Evolutionary conservation across 148 eudicot species (phyloP).

Genomic region (Fagopyrum homotropicum): DNA sequence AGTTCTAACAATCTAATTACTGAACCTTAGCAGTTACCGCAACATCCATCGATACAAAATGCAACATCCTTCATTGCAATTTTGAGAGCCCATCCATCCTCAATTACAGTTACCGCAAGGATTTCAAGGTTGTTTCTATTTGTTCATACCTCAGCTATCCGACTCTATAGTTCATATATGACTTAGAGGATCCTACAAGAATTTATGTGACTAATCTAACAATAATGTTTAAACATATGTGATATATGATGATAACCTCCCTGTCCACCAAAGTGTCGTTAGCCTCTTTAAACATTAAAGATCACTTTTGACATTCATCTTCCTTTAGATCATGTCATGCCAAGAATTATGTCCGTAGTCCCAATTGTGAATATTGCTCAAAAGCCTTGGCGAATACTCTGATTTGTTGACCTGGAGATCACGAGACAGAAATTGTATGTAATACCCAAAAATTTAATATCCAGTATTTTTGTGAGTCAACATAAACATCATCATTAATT

Average conservation of each 20-base stretch:
- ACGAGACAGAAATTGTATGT: constrained; percentile 6
- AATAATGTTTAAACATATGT: constrained; percentile 11
- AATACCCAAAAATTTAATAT: too few species aligned
- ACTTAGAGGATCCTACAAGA: neutral
- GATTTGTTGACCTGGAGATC: constrained; percentile 59
- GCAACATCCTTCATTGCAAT: constrained; percentile 55
- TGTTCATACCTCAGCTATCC: constrained; percentile 87
- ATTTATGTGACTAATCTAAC: neutral
- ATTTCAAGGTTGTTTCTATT: constrained; percentile 73
- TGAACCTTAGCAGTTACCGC: constrained; percentile 58
- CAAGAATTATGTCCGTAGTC: constrained; percentile 82
- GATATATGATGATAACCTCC: constrained; percentile 45
- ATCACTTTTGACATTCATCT: constrained; percentile 80
- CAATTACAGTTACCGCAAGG: constrained; percentile 90
- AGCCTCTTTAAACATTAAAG: constrained; percentile 82
- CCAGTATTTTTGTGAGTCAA: too few species aligned
- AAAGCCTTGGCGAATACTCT: constrained; percentile 67
- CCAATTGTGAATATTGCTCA: constrained; percentile 81
- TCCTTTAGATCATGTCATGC: constrained; percentile 86
- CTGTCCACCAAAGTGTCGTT: constrained; percentile 82
- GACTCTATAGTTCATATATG: constrained; percentile 44
- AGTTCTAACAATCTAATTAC: neutral
- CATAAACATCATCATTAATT: too few species aligned
- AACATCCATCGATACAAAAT: too few species aligned
- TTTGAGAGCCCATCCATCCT: constrained; percentile 95